phyloP scores from a whole-genome alignment of 805 yeast genomes.

The Metschnikowia koreensis region DNA sequence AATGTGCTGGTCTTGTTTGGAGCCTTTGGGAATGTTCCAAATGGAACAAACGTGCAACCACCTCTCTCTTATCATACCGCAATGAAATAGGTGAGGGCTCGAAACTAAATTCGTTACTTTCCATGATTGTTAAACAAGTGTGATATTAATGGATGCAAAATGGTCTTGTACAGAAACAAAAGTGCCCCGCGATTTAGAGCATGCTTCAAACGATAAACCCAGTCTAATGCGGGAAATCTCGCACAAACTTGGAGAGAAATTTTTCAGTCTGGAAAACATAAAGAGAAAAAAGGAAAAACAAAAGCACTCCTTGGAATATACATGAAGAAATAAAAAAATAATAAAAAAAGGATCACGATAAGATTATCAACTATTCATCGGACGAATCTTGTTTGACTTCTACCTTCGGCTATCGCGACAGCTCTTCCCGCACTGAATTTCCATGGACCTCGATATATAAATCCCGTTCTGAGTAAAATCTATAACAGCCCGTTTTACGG shows the following conservation, averaged over 20 bases:
- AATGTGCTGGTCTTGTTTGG: not conserved
- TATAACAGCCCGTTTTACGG: not conserved
- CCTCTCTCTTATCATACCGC: not conserved
- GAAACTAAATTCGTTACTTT: not conserved
- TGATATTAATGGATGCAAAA: conserved; percentile 1
- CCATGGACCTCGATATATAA: not conserved
- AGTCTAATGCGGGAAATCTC: no score
- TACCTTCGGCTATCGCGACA: not conserved
- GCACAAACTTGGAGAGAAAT: no score
- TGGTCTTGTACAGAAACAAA: conserved; percentile 1
- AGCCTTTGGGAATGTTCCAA: not conserved
- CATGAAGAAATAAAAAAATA: no score
- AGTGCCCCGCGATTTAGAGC: not conserved
- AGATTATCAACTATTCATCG: no score
- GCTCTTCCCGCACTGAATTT: not conserved
- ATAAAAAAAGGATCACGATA: no score
- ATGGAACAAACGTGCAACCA: conserved; percentile 1
- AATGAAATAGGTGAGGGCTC: not conserved
- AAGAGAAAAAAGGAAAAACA: no score
- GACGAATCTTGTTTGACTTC: no score
- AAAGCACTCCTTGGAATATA: no score
- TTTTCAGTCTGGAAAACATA: no score
- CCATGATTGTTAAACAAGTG: not conserved
- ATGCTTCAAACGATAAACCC: no score
- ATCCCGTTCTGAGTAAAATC: not conserved